Conservation (phyloP, 2,329 filamentous ascomycete species). For the Ophiostoma angusticollis region DNA sequence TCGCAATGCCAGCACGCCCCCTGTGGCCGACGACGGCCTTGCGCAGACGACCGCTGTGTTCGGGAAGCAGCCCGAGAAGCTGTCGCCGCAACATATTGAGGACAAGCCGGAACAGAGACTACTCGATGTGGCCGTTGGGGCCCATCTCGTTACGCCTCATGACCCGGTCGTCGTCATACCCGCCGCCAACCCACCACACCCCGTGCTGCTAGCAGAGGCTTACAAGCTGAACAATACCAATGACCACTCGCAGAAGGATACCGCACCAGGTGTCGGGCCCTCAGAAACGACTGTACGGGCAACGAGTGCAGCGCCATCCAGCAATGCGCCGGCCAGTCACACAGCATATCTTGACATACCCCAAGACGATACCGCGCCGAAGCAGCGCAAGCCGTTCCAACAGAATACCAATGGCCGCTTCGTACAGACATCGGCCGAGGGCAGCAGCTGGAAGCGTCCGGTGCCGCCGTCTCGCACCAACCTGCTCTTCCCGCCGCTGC, state of each 20-base stretch:
- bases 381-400: not conserved
- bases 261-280: not conserved
- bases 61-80: slow-evolving; percentile 46
- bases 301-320: too few species aligned
- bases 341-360: too few species aligned
- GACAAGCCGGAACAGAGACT: slow-evolving; percentile 5
- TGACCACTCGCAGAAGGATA: slow-evolving; percentile 27
- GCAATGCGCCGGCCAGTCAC: too few species aligned
- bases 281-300: too few species aligned
- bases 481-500: slow-evolving; percentile 72
- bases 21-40: slow-evolving; percentile 16
- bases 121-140: slow-evolving; percentile 44
- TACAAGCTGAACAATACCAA: slow-evolving; percentile 54
- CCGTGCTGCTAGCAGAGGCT: slow-evolving; percentile 57
- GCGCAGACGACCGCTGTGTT: slow-evolving; percentile 40
- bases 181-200: slow-evolving; percentile 53
- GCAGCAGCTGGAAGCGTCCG: slow-evolving; percentile 27
- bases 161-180: slow-evolving; percentile 60
- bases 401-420: slow-evolving; percentile 12
- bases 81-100: slow-evolving; percentile 29
- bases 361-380: not conserved
- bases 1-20: too few species aligned
- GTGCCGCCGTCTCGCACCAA: slow-evolving; percentile 59
- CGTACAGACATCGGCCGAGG: slow-evolving; percentile 26
- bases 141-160: slow-evolving; percentile 53